A percentile compares a stretch with the other conserved stretches of the same genome.
Evolutionary conservation across 2,329 filamentous ascomycete genomes (phyloP).

Genomic region (Beauveria pseudobassiana): DNA sequence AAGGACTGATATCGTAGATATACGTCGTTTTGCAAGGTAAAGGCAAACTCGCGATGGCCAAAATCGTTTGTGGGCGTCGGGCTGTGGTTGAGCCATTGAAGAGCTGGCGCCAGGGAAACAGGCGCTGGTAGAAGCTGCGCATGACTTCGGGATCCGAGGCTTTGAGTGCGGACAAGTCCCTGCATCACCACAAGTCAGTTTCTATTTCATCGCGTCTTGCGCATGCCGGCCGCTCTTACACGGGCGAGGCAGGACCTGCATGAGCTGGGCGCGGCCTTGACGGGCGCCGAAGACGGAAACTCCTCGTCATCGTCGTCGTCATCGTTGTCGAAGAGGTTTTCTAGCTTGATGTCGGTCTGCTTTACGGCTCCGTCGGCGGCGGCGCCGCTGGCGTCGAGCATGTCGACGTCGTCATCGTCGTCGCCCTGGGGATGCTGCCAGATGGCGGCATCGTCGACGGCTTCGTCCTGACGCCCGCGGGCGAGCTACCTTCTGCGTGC

Average conservation of each 20-base stretch:
- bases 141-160: slow-evolving; percentile 76
- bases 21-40: slow-evolving; percentile 86
- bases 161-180: slow-evolving; percentile 30
- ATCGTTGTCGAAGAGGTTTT: slow-evolving; percentile 51
- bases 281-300: slow-evolving; percentile 44
- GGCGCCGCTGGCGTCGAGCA: slow-evolving; percentile 27
- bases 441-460: slow-evolving; percentile 25
- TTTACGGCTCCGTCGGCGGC: slow-evolving; percentile 22
- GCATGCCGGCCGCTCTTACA: slow-evolving; percentile 24
- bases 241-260: slow-evolving; percentile 34
- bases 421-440: slow-evolving; percentile 22
- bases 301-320: slow-evolving; percentile 59
- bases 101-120: slow-evolving; percentile 89
- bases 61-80: slow-evolving; percentile 82
- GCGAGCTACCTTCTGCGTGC: slow-evolving; percentile 28
- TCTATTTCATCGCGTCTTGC: background rate
- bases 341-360: slow-evolving; percentile 45
- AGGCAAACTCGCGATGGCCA: slow-evolving; percentile 88
- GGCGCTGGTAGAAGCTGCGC: slow-evolving; percentile 87
- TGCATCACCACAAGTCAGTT: slow-evolving; percentile 15
- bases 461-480: slow-evolving; percentile 25
- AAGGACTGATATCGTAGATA: slow-evolving; percentile 85
- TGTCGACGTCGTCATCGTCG: slow-evolving; percentile 31
- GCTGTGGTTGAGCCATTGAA: slow-evolving; percentile 98
- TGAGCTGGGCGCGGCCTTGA: slow-evolving; percentile 34